A percentile compares a stretch with the other conserved stretches of the same genome.
Conservation (phyloP, 1,284 basidiomycete species). For the Trichosporon ovoides region DNA sequence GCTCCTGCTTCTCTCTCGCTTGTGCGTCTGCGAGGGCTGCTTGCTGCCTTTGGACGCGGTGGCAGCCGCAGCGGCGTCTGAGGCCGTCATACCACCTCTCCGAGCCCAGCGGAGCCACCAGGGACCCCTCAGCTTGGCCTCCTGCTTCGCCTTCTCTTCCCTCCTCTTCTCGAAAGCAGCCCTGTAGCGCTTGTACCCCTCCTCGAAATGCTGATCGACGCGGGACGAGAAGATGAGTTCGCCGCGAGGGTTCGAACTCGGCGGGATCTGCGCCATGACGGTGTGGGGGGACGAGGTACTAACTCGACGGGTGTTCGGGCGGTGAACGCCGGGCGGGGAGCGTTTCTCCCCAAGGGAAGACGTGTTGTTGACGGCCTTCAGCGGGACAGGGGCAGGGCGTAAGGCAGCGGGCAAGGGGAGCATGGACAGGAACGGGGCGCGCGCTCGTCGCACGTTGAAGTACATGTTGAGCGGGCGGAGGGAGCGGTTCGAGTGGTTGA, state of each 20-base stretch:
- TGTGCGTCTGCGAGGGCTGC: neutral
- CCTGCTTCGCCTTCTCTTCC: slow-evolving; percentile 55
- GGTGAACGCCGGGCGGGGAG: slow-evolving; percentile 37
- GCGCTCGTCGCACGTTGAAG: slow-evolving; percentile 70
- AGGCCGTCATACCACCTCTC: neutral
- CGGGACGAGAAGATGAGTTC: slow-evolving; percentile 93
- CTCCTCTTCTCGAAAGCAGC: slow-evolving; percentile 79
- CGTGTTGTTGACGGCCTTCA: slow-evolving; percentile 24
- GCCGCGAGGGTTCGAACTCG: slow-evolving; percentile 81
- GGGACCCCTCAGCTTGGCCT: slow-evolving; percentile 20
- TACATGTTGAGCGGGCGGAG: slow-evolving; percentile 93
- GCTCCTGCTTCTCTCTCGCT: neutral
- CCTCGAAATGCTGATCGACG: slow-evolving; percentile 74
- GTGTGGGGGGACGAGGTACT: slow-evolving; percentile 24
- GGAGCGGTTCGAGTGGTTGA: slow-evolving; percentile 90
- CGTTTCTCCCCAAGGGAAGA: slow-evolving; percentile 9
- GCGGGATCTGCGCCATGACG: slow-evolving; percentile 76
- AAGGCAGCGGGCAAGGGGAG: slow-evolving; percentile 64
- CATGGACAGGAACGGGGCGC: slow-evolving; percentile 56
- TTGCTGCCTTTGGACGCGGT: neutral
- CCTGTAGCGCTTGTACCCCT: slow-evolving; percentile 88
- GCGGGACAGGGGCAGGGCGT: slow-evolving; percentile 52
- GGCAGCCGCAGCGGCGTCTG: too few relatives aligned
- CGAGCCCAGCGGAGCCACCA: slow-evolving; percentile 15
- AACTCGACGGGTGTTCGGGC: slow-evolving; percentile 12